Evolutionary conservation across 164 flowering plant genomes (phyloP).

Genomic region (Echeveria elegans): DNA sequence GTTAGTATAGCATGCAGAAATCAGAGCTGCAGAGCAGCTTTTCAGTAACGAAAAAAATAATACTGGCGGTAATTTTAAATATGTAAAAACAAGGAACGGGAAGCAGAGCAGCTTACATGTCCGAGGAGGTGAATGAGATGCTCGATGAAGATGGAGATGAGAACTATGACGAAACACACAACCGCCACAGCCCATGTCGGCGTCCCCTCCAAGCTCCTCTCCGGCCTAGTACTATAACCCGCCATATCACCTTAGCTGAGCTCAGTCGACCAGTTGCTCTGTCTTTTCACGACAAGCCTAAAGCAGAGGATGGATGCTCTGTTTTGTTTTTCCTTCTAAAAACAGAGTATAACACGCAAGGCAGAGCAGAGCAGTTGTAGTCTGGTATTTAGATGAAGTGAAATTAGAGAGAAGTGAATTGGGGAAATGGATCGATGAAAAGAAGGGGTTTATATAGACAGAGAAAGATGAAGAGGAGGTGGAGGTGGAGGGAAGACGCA

Average conservation of each 20-base stretch:
- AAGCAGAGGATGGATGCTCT: too few species aligned
- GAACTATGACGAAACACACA: background rate
- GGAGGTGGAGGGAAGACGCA: background rate
- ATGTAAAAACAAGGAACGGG: background rate
- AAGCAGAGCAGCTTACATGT: background rate
- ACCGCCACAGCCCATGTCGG: slow-evolving; percentile 1
- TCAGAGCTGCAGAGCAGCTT: too few species aligned
- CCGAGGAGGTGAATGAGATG: slow-evolving; percentile 1
- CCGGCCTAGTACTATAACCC: background rate
- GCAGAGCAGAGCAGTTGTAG: too few species aligned
- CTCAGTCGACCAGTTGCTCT: background rate
- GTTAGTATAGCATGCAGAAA: too few species aligned
- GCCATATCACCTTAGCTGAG: background rate
- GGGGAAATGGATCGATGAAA: background rate
- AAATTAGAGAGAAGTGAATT: background rate
- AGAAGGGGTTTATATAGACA: background rate
- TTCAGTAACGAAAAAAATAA: too few species aligned
- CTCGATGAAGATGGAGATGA: background rate
- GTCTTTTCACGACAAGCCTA: background rate
- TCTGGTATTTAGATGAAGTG: too few species aligned
- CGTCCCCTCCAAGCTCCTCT: slow-evolving; percentile 1
- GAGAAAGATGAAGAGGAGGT: background rate
- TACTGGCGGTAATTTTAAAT: too few species aligned
- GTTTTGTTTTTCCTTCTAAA: too few species aligned
- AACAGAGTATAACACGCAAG: too few species aligned